phyloP scores from a whole-genome alignment of 192 early-diverging fungal genomes.

The Coemansia pectinata region DNA sequence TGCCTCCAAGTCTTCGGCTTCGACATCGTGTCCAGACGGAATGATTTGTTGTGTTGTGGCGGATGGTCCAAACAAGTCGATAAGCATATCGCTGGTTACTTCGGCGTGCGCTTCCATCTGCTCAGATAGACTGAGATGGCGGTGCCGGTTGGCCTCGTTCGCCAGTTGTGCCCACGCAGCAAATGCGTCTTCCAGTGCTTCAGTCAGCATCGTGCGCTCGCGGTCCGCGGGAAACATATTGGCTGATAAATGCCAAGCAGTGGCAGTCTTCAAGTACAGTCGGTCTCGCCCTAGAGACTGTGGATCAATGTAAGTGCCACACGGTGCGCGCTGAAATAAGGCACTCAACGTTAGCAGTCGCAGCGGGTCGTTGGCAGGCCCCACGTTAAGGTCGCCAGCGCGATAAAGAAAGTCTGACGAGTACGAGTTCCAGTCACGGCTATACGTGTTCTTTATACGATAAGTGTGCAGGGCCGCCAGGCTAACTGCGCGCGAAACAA shows the following conservation, averaged over 20 bases:
- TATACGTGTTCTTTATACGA: constrained; percentile 47
- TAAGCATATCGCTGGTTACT: constrained; percentile 48
- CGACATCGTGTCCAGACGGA: constrained; percentile 20
- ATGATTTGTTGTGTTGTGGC: constrained; percentile 10
- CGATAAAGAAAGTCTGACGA: constrained; percentile 37
- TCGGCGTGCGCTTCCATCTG: constrained; percentile 48
- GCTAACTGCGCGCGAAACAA: constrained; percentile 15
- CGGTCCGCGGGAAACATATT: constrained; percentile 44
- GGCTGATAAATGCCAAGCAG: constrained; percentile 39
- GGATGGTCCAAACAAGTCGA: constrained; percentile 43
- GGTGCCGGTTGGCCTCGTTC: constrained; percentile 22
- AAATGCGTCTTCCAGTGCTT: constrained; percentile 51
- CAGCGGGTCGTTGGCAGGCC: constrained; percentile 51
- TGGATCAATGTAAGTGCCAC: constrained; percentile 39
- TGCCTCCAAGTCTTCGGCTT: constrained; percentile 6
- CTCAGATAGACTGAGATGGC: constrained; percentile 35
- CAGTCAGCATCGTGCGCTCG: constrained; percentile 50
- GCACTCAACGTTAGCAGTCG: constrained; percentile 28
- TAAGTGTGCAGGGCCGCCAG: constrained; percentile 43
- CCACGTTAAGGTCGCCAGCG: constrained; percentile 47
- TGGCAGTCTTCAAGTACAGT: constrained; percentile 40
- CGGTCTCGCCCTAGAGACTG: constrained; percentile 32
- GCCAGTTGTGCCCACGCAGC: constrained; percentile 44
- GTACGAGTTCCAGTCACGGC: constrained; percentile 38
- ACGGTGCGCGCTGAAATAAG: constrained; percentile 33